Conservation (phyloP, 2,329 filamentous ascomycete species). For the Hymenoscyphus fraxineus region DNA sequence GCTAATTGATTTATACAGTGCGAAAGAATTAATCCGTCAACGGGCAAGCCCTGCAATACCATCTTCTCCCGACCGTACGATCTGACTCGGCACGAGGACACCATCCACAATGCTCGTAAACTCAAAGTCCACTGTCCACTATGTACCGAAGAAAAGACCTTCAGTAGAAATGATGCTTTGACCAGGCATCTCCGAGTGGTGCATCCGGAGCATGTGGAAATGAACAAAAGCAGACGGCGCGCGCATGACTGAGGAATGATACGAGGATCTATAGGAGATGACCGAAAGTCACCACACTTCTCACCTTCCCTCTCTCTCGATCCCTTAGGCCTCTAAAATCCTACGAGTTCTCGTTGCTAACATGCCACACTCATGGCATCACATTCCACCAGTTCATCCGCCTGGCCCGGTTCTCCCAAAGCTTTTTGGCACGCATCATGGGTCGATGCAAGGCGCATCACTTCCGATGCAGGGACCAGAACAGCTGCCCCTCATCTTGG, state of each 20-base stretch:
- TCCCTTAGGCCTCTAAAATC: neutral
- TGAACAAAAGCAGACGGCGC: constrained; percentile 54
- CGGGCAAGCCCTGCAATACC: constrained; percentile 90
- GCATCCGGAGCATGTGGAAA: constrained; percentile 81
- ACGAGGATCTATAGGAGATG: constrained; percentile 1
- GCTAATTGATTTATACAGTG: constrained; percentile 44
- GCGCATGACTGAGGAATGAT: constrained; percentile 15
- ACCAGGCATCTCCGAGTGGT: constrained; percentile 93
- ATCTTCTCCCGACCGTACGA: constrained; percentile 96
- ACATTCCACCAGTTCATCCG: neutral
- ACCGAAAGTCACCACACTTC: neutral
- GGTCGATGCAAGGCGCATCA: neutral
- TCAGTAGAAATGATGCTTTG: constrained; percentile 89
- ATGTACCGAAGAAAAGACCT: constrained; percentile 95
- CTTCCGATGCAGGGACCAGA: neutral
- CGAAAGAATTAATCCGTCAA: constrained; percentile 89
- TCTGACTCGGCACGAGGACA: constrained; percentile 92
- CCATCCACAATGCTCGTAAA: constrained; percentile 92
- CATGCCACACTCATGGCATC: neutral
- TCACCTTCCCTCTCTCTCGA: neutral
- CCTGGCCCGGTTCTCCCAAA: neutral
- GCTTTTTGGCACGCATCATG: neutral
- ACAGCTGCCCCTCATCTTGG: neutral
- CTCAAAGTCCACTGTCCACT: constrained; percentile 90
- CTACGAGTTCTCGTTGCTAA: neutral